Conservation (phyloP, 2,329 filamentous ascomycete species). For the Epichloe uncinata region DNA sequence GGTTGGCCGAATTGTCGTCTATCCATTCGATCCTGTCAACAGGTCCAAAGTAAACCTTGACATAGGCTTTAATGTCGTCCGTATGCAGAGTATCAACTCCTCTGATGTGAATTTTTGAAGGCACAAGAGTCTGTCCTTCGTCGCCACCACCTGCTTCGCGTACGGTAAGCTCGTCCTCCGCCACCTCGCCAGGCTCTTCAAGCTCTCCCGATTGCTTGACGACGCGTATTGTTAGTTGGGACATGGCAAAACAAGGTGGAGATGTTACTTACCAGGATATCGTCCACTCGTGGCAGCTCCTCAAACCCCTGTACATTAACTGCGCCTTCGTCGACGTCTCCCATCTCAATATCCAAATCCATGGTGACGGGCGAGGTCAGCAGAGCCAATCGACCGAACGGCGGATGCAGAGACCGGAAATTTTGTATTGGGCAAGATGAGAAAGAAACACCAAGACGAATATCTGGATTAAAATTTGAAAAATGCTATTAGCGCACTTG, state of each 20-base stretch:
- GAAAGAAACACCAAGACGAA: too few species aligned
- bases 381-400: not conserved
- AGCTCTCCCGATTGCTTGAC: conserved; percentile 22
- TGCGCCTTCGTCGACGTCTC: conserved; percentile 35
- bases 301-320: conserved; percentile 13
- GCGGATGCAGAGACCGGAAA: too few species aligned
- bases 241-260: not conserved
- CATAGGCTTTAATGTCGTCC: conserved; percentile 64
- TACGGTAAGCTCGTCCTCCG: conserved; percentile 18
- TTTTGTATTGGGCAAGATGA: too few species aligned
- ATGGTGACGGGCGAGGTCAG: conserved; percentile 23
- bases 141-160: conserved; percentile 5
- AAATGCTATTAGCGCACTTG: too few species aligned
- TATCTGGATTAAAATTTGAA: too few species aligned
- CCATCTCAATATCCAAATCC: conserved; percentile 64
- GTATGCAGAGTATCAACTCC: conserved; percentile 76
- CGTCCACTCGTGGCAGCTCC: conserved; percentile 19
- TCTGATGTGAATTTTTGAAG: conserved; percentile 64
- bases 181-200: conserved; percentile 26
- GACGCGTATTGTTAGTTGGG: conserved; percentile 6
- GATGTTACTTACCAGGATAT: conserved; percentile 20
- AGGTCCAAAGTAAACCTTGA: conserved; percentile 49
- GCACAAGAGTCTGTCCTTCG: conserved; percentile 17
- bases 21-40: conserved; percentile 77
- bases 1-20: conserved; percentile 80